Percentiles rank a stretch among this genome's conserved stretches.
Conservation (phyloP, 2,329 filamentous ascomycete species). For the Botrytis hyacinthi region DNA sequence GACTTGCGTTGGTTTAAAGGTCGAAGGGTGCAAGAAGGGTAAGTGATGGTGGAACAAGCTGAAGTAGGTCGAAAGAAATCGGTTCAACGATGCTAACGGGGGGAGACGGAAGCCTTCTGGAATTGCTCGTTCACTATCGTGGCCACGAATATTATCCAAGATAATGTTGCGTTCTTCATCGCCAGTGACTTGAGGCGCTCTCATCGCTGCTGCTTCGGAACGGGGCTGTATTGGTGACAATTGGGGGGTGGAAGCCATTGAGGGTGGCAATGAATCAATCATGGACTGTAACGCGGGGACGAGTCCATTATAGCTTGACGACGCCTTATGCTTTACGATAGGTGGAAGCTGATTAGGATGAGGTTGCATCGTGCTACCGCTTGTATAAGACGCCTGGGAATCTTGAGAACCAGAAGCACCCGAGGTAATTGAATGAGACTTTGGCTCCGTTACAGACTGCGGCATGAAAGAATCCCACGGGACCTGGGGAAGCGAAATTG, state of each 20-base stretch:
- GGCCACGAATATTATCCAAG: constrained; percentile 78
- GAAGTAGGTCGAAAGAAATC: constrained; percentile 94
- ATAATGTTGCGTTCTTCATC: constrained; percentile 86
- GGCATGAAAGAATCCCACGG: constrained; percentile 90
- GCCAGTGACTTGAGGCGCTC: constrained; percentile 74
- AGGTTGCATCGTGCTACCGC: constrained; percentile 55
- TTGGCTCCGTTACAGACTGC: constrained; percentile 65
- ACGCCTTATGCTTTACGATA: constrained; percentile 61
- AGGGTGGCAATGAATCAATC: constrained; percentile 67
- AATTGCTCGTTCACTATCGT: constrained; percentile 78
- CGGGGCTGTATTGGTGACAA: constrained; percentile 68
- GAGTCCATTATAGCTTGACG: constrained; percentile 56
- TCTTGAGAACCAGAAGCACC: constrained; percentile 68
- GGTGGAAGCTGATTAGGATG: constrained; percentile 64
- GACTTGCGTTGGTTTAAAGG: constrained; percentile 77
- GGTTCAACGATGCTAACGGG: constrained; percentile 75
- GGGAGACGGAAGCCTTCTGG: constrained; percentile 89
- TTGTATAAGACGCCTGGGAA: constrained; percentile 61
- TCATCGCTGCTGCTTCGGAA: constrained; percentile 53
- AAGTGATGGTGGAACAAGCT: constrained; percentile 95
- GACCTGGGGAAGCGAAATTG: constrained; percentile 80
- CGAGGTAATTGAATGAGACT: constrained; percentile 71
- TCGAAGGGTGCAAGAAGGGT: constrained; percentile 90
- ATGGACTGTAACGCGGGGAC: constrained; percentile 69
- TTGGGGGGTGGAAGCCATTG: constrained; percentile 67